Conservation (phyloP, 768 basidiomycete species). For the Botryobasidium botryosum region DNA sequence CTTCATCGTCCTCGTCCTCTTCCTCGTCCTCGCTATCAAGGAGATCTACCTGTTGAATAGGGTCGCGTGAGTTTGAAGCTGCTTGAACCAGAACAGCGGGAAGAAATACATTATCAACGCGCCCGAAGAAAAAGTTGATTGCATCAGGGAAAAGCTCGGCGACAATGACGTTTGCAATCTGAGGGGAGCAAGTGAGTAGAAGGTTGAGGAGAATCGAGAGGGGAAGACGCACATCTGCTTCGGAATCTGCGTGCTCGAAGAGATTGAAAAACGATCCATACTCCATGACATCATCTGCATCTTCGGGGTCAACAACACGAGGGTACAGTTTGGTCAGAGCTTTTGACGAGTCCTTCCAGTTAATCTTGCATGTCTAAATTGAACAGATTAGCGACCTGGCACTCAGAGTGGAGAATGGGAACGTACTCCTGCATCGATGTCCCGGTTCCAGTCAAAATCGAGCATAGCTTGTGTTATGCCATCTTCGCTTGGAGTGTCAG, state of each 20-base stretch:
- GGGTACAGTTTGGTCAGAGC: constrained; percentile 70
- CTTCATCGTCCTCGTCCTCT: constrained; percentile 43
- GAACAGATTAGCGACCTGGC: not conserved
- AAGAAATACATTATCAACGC: constrained; percentile 10
- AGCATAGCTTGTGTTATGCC: constrained; percentile 66
- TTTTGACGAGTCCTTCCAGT: constrained; percentile 66
- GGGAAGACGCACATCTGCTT: constrained; percentile 39
- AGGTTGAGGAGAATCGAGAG: not conserved
- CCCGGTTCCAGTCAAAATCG: constrained; percentile 63
- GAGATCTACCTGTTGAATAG: not conserved
- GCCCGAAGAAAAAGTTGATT: constrained; percentile 65
- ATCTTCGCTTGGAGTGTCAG: constrained; percentile 43
- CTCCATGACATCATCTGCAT: constrained; percentile 42
- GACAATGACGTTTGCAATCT: constrained; percentile 58
- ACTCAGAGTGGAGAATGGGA: not conserved
- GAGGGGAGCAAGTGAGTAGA: not conserved
- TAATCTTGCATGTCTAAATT: constrained; percentile 44
- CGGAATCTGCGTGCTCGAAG: constrained; percentile 50
- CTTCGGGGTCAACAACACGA: constrained; percentile 33
- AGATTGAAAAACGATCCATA: constrained; percentile 80
- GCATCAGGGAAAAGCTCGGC: constrained; percentile 69
- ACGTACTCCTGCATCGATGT: constrained; percentile 49
- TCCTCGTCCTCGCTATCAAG: constrained; percentile 35
- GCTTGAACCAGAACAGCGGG: not conserved
- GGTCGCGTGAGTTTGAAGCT: not conserved